phyloP scores from a whole-genome alignment of 495 filamentous ascomycete species.

The Xylaria flabelliformis region DNA sequence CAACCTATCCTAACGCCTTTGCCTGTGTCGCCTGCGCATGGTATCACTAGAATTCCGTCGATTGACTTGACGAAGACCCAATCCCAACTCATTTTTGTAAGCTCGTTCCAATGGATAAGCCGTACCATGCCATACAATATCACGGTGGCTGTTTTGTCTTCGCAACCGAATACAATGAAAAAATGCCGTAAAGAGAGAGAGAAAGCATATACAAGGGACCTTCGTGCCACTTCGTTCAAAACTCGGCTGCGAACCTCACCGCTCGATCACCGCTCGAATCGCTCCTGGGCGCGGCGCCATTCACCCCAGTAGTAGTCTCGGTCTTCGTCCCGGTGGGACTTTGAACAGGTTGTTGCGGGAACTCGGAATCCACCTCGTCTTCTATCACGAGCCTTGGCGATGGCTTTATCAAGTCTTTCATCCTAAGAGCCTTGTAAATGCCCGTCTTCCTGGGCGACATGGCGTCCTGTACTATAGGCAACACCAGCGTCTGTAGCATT shows the following conservation, averaged over 20 bases:
- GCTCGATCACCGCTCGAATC: neutral
- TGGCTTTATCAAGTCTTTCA: conserved; percentile 20
- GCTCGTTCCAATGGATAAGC: neutral
- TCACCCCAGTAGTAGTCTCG: neutral
- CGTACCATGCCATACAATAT: neutral
- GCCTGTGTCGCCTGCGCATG: neutral
- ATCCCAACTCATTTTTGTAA: neutral
- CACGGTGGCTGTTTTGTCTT: neutral
- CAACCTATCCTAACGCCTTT: conserved; percentile 4
- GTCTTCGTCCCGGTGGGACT: neutral
- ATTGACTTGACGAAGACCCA: neutral
- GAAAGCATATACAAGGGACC: neutral
- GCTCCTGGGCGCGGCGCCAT: neutral
- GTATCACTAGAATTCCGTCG: neutral
- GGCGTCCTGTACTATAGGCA: conserved; percentile 23
- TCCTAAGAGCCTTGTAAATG: conserved; percentile 11
- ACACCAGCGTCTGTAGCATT: neutral
- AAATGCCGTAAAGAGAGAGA: neutral
- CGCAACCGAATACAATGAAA: neutral
- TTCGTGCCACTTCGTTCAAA: neutral
- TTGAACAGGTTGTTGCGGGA: neutral
- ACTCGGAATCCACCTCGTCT: neutral
- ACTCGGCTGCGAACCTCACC: conserved; percentile 17
- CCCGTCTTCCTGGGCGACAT: conserved; percentile 22
- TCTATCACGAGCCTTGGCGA: conserved; percentile 23